Evolutionary conservation across 2,329 filamentous ascomycete species (phyloP), one percentile per base, ranked within the genome.

Genomic region (Blastomyces silverae): DNA sequence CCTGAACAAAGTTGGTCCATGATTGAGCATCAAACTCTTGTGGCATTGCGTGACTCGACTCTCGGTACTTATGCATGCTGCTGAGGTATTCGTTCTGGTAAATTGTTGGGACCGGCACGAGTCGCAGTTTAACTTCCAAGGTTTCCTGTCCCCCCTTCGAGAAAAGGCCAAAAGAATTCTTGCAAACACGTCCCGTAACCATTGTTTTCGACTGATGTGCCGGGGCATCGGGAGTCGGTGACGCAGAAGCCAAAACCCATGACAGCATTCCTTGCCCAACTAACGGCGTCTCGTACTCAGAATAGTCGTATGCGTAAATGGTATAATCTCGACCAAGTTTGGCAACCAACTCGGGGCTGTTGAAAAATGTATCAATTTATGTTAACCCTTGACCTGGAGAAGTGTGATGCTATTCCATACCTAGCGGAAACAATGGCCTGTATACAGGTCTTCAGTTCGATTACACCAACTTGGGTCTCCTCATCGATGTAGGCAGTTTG

Each of bases 271-370:
- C 94, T 77, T 99, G 93, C 28, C 94, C 94, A 31, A 97, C 93
- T 64, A 97, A 83, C 63, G 95, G 94, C 22, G 88, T 91, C 73
- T 97, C 92, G 68, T 90, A 90, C 78, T 99, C 94, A 15, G 94
- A 97, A 76, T 93, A 97, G 77, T 99, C 94, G 79, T 91, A 91
- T 39, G 93, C 92, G 78, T 99, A 99, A 64, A 99, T 87, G n/a
- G 92, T 94, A 78, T 94, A 99, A 79, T 99, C 92, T 76, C 85
- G 79, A 78, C 89, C 83, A 66, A 88, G 74, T 81, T 89, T 81
- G 73, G 86, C 85, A 58, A 92, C 81, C 57, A 99, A 84, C 78
- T 99, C 94, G 48, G 94, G 94, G 74, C 94, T 97, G 65, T 56
- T 64, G 25, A 58, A 50, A 28, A 37, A 31, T 28, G 28, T 46